phyloP scores from a whole-genome alignment of 2,329 filamentous ascomycete genomes.

The Diaporthe sp. region DNA sequence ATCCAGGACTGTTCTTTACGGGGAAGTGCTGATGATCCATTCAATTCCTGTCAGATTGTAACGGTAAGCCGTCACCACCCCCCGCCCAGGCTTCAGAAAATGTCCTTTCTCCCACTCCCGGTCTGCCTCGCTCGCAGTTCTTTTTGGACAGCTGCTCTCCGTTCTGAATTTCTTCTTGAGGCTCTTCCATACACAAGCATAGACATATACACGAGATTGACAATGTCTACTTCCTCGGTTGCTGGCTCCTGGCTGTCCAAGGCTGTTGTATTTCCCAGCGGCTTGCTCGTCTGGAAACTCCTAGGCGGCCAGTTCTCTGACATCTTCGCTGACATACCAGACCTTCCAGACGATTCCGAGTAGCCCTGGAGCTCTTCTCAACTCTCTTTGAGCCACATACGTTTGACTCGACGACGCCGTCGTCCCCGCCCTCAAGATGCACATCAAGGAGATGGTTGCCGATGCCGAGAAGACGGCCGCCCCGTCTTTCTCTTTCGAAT shows the following conservation, averaged over 20 bases:
- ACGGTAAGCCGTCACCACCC: conserved; percentile 14
- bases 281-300: conserved; percentile 14
- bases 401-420: not conserved
- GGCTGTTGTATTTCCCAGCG: not conserved
- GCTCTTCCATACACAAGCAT: not conserved
- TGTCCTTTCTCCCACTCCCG: not conserved
- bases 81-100: not conserved
- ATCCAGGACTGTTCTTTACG: not conserved
- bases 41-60: conserved; percentile 18
- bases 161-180: not conserved
- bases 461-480: conserved; percentile 84
- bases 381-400: not conserved
- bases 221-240: not conserved
- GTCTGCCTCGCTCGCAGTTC: not conserved
- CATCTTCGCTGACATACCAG: conserved; percentile 29
- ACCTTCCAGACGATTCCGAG: conserved; percentile 1
- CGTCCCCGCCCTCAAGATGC: conserved; percentile 74
- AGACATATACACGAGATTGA: not conserved
- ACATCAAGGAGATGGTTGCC: conserved; percentile 92
- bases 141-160: not conserved
- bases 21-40: conserved; percentile 18
- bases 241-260: not conserved
- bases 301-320: conserved; percentile 6
- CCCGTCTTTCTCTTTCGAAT: conserved; percentile 98
- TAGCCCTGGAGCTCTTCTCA: not conserved